Evolutionary conservation across 2,329 filamentous ascomycete species (phyloP), one percentile per base, ranked within the genome.

Genomic region (Pseudogymnoascus sp.): DNA sequence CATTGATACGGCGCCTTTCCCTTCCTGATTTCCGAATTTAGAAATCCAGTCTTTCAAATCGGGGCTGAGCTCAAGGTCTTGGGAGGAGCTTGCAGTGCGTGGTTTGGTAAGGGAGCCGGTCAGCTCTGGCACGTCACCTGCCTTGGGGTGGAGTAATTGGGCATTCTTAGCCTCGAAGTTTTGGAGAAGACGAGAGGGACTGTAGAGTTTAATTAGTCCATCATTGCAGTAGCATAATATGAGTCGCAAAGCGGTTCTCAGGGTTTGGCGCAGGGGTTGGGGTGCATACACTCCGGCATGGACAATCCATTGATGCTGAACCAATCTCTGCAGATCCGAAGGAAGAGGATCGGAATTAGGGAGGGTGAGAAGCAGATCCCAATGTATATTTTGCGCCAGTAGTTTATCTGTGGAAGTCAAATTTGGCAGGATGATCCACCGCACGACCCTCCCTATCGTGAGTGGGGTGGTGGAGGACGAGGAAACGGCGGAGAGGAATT

Each of bases 1-100:
- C 85, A 88, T 88, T 1, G 81, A 83, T 1, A 87, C 81, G 0
- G 85, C 80, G 38, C 66, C 64, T 70, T 73, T 66, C 50, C 69
- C 71, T 74, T 71, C 69, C 69, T 66, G 64, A 35, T 65, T 59
- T 19, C 67, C 62, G 61, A 78, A 78, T 0, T 4, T 74, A 64
- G 62, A 28, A 70, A 85, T 82, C 79, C 84, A 88, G 0, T 68
- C 40, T 11, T 77, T 69, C 0, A 88, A 71, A 3, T 82, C 79
- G 0, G 77, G 70, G 14, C 79, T 81, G 7, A 87, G 71, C 68
- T 87, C 84, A 0, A 88, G 77, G 19, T 78, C 78, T 71, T 86
- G 70, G 1, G 64, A 38, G 7, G 66, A 66, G 5, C 80, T 1
- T 77, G 72, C 56, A 65, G 77, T 35, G 26, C 65, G 35, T 65